Base-by-base conservation (phyloP, 768 basidiomycete genomes). In the Tulasnella sp. region DNA sequence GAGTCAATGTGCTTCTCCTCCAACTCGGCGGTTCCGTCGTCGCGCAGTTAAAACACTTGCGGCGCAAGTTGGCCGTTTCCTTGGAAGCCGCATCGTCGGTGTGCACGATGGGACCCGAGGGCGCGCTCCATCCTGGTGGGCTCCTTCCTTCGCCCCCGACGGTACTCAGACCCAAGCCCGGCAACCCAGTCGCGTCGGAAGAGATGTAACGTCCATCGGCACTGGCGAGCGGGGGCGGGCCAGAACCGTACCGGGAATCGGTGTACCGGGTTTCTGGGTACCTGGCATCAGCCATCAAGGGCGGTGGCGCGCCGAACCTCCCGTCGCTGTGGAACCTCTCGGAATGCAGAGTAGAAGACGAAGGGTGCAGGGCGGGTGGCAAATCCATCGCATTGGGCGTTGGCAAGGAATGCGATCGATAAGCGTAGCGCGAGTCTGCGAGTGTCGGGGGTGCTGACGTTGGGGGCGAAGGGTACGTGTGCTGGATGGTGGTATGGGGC, bases 21-120 rank as follows among this genome's bases (percentile, higher is more conserved):
- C 86, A 88, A 23, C 85, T 87, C 49, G 81, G 82, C 31, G 86
- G 87, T 61, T 88, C 86, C 12, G 86, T 86, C 23, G 85, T 87
- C 67, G 82, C 82, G 68, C 86, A 88, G 67, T 88, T 88, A 76
- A 83, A 87, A 68, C 86, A 88, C 45, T 84, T 72, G 35, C 86
- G 70, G 25, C 86, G 75, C 48, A 88, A 82, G 37, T 84, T 75
- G 65, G 86, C 83, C 65, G 79, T 82, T 56, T 87, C 73, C 69
- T 88, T 88, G 0, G 84, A 86, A 1, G 84, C 77, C 0, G 86
- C 86, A 62, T 88, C 86, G 67, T 86, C 83, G 0, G 86, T 87
- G 69, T 82, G 72, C 29, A 74, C 69, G 57, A 76, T 69, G 42
- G 36, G 32, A 3, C 32, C 32, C 19, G 34, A 27, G n/a, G 49